phyloP scores from a whole-genome alignment of 1,284 basidiomycete species.

The Marasmius oreades region DNA sequence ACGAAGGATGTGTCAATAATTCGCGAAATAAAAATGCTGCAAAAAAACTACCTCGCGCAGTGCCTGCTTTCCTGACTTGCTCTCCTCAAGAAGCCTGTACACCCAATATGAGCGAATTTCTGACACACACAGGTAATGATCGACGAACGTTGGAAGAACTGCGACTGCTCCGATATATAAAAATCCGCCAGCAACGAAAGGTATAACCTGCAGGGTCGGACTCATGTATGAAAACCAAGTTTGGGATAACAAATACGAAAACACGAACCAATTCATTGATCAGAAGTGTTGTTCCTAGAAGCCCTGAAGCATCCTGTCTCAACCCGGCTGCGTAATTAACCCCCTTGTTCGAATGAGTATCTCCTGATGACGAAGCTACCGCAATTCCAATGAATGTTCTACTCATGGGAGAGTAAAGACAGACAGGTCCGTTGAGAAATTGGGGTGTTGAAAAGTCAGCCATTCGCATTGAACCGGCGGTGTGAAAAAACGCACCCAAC shows the following conservation, averaged over 20 bases:
- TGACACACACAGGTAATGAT: constrained; percentile 7
- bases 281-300: constrained; percentile 78
- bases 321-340: constrained; percentile 67
- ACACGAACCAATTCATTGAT: constrained; percentile 70
- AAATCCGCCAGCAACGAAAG: constrained; percentile 90
- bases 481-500: constrained; percentile 13
- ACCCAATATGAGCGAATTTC: constrained; percentile 11
- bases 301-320: constrained; percentile 65
- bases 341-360: constrained; percentile 31
- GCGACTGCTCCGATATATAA: constrained; percentile 90
- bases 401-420: constrained; percentile 8
- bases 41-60: constrained; percentile 65
- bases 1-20: constrained; percentile 17
- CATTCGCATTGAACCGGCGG: not conserved
- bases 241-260: constrained; percentile 11
- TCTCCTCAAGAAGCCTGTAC: constrained; percentile 74
- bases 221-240: not conserved
- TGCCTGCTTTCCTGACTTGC: constrained; percentile 81
- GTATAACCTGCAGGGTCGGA: constrained; percentile 63
- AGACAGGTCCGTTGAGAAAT: not conserved
- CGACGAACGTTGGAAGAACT: constrained; percentile 79
- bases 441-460: not conserved
- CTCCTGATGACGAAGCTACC: constrained; percentile 53
- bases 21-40: constrained; percentile 12
- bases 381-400: constrained; percentile 90